Base-by-base conservation (phyloP, 2,329 filamentous ascomycete genomes). In the Spiromastix sp. region DNA sequence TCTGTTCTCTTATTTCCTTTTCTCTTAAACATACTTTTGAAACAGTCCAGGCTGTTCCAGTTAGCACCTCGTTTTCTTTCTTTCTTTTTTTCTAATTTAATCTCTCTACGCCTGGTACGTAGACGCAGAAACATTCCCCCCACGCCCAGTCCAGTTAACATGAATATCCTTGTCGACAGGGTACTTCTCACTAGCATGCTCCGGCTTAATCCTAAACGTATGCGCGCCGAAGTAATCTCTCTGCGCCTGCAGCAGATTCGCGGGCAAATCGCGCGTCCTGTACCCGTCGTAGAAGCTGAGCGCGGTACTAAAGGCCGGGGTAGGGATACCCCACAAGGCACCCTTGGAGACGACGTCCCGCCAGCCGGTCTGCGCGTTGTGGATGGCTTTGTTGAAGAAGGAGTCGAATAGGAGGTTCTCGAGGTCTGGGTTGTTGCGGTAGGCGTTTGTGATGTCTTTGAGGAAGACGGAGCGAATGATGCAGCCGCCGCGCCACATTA, bases 401-500 rank as follows among this genome's bases (percentile, higher is more conserved):
- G 93, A 84, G 64, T 94, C 85, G 67, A 96, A 98, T 52, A 98
- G 77, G 52, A 98, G 71, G 77, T 98, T 98, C 79, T 95, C 82
- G 48, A 98, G 82, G 48, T 95, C 82, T 48, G 85, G 83, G 73
- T 95, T 79, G 51, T 76, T 79, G 69, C 89, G 89, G 79, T 95
- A 98, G 36, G 91, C 91, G 48, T 81, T 81, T 53, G 91, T 98
- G 70, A 98, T 98, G 65, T 98, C 89, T 80, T 96, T 96, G 49
- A 98, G 72, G 85, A 98, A 98, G 60, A 98, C 91, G 48, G 91
- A 96, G 66, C 91, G 89, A 71, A 98, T 98, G 56, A 98, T 98
- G 77, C 91, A 98, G 53, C 91, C 91, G 71, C 91, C 91, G 64
- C 91, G 85, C 91, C 91, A 98, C 91, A 98, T 98, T 60, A 98